Base-by-base conservation (phyloP, 2,329 filamentous ascomycete species). In the Massarina eburnea region DNA sequence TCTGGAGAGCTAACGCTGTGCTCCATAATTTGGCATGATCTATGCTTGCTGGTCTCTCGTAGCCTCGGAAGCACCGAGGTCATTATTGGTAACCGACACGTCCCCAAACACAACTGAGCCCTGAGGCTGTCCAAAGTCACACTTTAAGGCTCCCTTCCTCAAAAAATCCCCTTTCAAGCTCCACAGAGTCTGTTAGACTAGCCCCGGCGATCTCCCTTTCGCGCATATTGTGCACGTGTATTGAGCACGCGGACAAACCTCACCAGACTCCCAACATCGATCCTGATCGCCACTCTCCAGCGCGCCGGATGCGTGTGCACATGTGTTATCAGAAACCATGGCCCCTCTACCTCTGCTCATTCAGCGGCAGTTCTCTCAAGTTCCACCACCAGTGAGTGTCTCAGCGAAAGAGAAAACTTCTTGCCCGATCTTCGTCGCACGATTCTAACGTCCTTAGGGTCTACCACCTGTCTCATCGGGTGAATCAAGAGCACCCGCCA, bases 401-500 rank as follows among this genome's bases (percentile, higher is more conserved):
- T 20, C 19, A 5, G 9, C n/a, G 15, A 7, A 8, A 38, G n/a
- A 19, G 17, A 21, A 3, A 21, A 5, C n/a, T 2, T 3, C 15
- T 9, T 38, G 8, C 26, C 20, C 20, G 24, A 5, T 22, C 35
- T 22, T 14, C 7, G 10, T 3, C 7, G 4, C 10, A 18, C 33
- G 19, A 5, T 35, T 19, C 33, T 20, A 14, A 35, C 7, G 33
- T 35, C 8, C 19, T 14, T 38, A 38, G 35, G 22, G 12, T 17
- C 18, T 32, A 17, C 18, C 32, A 18, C 14, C 20, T 18, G 14
- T 17, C 20, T 44, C 40, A 8, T 39, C 46, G 12, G 46, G 53
- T 12, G 44, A 58, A 36, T 41, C 53, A 4, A 51, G 57, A 8
- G 50, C 43, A 20, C 44, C 51, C 14, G 37, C 55, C 6, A 54